Conservation (phyloP, 352 stramenopile genomes). For the Phytophthora sojae region DNA sequence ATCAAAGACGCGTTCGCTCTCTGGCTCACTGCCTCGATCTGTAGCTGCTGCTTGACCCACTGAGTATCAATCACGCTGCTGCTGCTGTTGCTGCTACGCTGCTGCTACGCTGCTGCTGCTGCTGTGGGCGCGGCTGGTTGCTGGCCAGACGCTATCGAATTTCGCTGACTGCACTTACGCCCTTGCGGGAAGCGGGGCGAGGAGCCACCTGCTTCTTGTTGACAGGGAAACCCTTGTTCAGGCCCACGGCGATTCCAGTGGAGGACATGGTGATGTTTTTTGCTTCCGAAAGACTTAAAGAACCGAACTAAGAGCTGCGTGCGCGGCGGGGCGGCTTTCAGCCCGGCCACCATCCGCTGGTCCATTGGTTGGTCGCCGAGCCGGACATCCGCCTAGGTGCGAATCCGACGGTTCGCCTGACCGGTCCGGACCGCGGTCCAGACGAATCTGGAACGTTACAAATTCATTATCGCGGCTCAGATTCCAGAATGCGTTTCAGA, state of each 20-base stretch:
- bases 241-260: slow-evolving; percentile 91
- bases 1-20: background rate
- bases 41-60: background rate
- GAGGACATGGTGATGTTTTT: slow-evolving; percentile 88
- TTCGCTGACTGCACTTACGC: slow-evolving; percentile 80
- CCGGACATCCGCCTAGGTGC: slow-evolving; percentile 25
- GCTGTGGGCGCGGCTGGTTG: background rate
- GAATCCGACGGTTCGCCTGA: slow-evolving; percentile 33
- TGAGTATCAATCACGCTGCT: background rate
- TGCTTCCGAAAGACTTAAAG: slow-evolving; percentile 90
- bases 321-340: slow-evolving; percentile 3
- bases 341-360: slow-evolving; percentile 22
- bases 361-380: slow-evolving; percentile 43
- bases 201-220: slow-evolving; percentile 92
- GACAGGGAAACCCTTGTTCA: slow-evolving; percentile 94
- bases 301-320: slow-evolving; percentile 72
- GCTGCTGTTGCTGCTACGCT: background rate
- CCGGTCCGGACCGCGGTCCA: slow-evolving; percentile 21
- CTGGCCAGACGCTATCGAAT: background rate
- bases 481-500: background rate
- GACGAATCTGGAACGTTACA: background rate
- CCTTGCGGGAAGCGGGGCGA: slow-evolving; percentile 88
- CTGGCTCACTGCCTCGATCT: background rate
- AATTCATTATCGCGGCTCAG: background rate
- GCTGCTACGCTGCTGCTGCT: background rate